phyloP scores from a whole-genome alignment of 306 rosid genomes.

The Acmispon strigosus region DNA sequence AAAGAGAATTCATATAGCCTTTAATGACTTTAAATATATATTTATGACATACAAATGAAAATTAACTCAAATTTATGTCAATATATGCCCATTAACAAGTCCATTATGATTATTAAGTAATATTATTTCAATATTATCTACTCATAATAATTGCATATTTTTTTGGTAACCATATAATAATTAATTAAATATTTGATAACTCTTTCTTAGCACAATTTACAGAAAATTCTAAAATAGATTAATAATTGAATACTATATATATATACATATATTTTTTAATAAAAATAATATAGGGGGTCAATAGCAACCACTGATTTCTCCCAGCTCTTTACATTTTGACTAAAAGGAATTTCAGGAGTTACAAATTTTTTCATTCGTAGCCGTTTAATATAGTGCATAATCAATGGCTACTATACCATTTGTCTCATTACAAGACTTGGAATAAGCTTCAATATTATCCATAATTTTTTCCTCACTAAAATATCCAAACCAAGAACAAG shows the following conservation, averaged over 20 bases:
- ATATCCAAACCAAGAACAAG: constrained; percentile 14
- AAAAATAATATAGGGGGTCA: constrained; percentile 12
- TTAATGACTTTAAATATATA: constrained; percentile 23
- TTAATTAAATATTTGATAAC: too few species aligned
- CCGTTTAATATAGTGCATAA: constrained; percentile 36
- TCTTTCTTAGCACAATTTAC: neutral
- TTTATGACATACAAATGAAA: constrained; percentile 12
- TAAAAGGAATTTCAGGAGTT: constrained; percentile 64
- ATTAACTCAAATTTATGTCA: constrained; percentile 22
- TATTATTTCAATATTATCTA: neutral
- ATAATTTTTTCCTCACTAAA: neutral
- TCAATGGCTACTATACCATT: constrained; percentile 33
- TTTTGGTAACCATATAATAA: too few species aligned
- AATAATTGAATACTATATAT: neutral
- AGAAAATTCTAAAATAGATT: neutral
- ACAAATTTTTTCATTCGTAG: constrained; percentile 25
- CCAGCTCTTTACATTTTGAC: constrained; percentile 25
- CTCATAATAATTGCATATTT: neutral
- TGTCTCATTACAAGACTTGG: constrained; percentile 39
- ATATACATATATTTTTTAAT: too few species aligned
- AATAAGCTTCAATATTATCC: constrained; percentile 30
- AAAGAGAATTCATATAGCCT: neutral
- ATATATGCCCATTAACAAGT: neutral
- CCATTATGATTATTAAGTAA: constrained; percentile 3
- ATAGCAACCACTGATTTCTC: constrained; percentile 60